Percentiles rank a stretch among this genome's conserved stretches.
These are phyloP conservation scores for Austroboletus festivus DNA, from an alignment of 768 basidiomycete species.

Conservation along the genomic window DNA sequence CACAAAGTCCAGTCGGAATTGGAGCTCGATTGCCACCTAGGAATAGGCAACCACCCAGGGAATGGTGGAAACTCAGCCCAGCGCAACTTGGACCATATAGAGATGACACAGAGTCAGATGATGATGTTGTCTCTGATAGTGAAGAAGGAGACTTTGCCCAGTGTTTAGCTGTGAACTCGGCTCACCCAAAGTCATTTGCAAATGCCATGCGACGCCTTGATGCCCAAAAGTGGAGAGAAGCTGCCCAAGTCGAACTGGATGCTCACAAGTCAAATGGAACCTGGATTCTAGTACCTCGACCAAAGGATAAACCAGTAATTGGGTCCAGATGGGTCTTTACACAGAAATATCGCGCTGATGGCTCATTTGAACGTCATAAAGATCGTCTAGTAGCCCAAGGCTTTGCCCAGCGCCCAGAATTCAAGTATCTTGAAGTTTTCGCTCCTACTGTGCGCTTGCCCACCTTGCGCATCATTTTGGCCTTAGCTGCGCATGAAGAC, in stretches of 20 bases:
- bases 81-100: too few species aligned
- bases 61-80: conserved; percentile 3
- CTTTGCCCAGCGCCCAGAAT: conserved; percentile 28
- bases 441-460: conserved; percentile 25
- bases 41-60: background rate
- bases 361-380: conserved; percentile 36
- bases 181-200: background rate
- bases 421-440: conserved; percentile 35
- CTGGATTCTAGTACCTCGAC: conserved; percentile 25
- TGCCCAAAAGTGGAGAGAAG: background rate
- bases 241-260: conserved; percentile 22
- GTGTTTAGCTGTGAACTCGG: background rate
- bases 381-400: conserved; percentile 37
- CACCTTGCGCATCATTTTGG: conserved; percentile 20
- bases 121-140: background rate
- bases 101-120: too few species aligned
- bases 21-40: background rate
- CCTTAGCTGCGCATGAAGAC: conserved; percentile 28
- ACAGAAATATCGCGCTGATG: conserved; percentile 16
- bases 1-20: background rate
- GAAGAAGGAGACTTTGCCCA: background rate
- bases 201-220: background rate
- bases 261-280: conserved; percentile 20
- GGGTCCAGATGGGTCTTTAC: conserved; percentile 36
- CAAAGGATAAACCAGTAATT: conserved; percentile 29